Evolutionary conservation across 2,329 filamentous ascomycete genomes (phyloP).

Genomic region (Fusarium chaquense): DNA sequence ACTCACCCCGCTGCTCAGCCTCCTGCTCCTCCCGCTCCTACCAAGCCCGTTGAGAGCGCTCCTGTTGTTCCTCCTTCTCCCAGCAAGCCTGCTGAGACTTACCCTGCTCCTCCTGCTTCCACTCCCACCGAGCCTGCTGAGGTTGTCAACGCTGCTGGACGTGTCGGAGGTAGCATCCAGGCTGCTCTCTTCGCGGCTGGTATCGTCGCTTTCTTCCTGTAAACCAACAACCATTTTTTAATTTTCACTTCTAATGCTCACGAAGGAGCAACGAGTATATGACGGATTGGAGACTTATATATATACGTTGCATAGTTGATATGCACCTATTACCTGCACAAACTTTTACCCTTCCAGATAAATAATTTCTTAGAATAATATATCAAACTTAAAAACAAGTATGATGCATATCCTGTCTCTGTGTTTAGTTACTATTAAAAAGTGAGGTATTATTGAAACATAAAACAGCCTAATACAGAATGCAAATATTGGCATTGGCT

Average conservation of each 20-base stretch:
- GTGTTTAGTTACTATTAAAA: no score
- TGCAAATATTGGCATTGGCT: no score
- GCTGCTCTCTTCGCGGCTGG: constrained; percentile 24
- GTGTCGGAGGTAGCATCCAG: constrained; percentile 16
- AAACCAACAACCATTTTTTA: constrained; percentile 5
- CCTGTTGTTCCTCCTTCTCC: constrained; percentile 10
- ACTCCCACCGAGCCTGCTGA: constrained; percentile 1
- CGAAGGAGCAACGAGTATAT: constrained; percentile 23
- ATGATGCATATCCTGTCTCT: no score
- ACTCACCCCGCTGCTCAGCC: constrained; percentile 7
- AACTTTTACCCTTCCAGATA: constrained; percentile 15
- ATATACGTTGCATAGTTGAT: constrained; percentile 19
- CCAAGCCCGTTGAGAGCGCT: constrained; percentile 19
- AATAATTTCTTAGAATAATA: constrained; percentile 28
- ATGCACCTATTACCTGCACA: constrained; percentile 33
- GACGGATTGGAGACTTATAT: constrained; percentile 16
- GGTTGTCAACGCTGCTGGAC: constrained; percentile 28
- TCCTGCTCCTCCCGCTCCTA: constrained; percentile 4
- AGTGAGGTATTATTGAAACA: no score
- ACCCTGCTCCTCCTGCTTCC: constrained; percentile 11
- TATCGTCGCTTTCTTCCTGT: constrained; percentile 34
- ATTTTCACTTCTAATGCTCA: constrained; percentile 13
- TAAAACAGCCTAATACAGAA: no score
- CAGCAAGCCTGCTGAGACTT: constrained; percentile 10
- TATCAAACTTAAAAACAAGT: not conserved